phyloP scores from a whole-genome alignment of 176 grass and related monocot genomes.

The Typha latifolia region DNA sequence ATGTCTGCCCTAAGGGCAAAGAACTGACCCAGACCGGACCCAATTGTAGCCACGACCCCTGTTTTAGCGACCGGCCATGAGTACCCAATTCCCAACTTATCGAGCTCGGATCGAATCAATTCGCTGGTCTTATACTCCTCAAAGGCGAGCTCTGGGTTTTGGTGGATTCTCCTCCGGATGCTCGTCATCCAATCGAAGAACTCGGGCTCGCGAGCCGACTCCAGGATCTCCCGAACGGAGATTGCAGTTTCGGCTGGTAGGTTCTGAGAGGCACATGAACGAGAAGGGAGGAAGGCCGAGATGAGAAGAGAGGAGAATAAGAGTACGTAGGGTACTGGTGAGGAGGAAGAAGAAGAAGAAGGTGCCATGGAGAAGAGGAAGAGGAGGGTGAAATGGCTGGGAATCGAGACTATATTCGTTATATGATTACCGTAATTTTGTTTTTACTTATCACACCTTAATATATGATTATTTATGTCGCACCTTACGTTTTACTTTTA shows the following conservation, averaged over 20 bases:
- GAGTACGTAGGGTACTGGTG: background rate
- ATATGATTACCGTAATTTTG: no score
- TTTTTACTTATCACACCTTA: no score
- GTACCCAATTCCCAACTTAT: conserved; percentile 46
- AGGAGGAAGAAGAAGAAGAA: background rate
- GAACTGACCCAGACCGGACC: conserved; percentile 22
- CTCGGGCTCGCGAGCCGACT: conserved; percentile 33
- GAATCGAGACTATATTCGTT: no score
- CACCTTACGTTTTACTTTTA: no score
- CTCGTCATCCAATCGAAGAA: conserved; percentile 51
- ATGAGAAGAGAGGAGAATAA: conserved; percentile 5
- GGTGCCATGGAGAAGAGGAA: background rate
- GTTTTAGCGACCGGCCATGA: conserved; percentile 60
- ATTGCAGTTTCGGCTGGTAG: background rate
- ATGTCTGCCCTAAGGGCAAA: conserved; percentile 85
- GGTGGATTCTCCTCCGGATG: conserved; percentile 48
- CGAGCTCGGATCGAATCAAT: conserved; percentile 58
- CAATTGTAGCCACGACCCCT: conserved; percentile 44
- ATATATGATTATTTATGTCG: no score
- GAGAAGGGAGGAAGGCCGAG: background rate
- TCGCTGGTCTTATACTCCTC: conserved; percentile 61
- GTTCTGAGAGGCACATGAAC: background rate
- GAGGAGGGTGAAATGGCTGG: background rate
- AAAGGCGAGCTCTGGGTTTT: conserved; percentile 76
- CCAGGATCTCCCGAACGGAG: conserved; percentile 25